Evolutionary conservation across 495 filamentous ascomycete genomes (phyloP), one percentile per base, ranked within the genome.

Genomic region (Chaetomidium leptoderma): DNA sequence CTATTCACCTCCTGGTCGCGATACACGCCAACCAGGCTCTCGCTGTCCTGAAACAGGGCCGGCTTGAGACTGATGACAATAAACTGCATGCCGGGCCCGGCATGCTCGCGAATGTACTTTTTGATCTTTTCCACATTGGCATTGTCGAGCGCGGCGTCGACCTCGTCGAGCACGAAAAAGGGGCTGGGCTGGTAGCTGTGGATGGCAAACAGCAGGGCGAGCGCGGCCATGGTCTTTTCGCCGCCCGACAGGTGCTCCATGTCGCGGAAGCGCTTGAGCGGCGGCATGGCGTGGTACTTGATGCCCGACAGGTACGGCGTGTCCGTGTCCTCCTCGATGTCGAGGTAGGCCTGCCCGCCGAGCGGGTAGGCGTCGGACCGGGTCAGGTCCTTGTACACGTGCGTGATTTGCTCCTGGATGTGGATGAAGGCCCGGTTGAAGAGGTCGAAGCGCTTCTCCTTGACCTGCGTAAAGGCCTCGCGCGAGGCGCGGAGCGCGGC

Each of bases 211-310:
- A 99, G 83, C 52, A 99, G 78, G 19, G 93, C 93, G 23, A 99
- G 80, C 39, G 93, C 93, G 2, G 93, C 93, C 86, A 99, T 99
- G 14, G 95, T 97, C 81, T 97, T 97, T 76, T 99, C 93, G 53
- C 93, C 93, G 61, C 93, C 93, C 11, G 90, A 95, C 23, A 99
- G 81, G 67, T 96, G 92, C 72, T 97, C 93, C 93, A 99, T 97
- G 72, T 97, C 95, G 36, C 93, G 83, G 84, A 97, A 99, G 52
- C 93, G 91, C 76, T 99, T 99, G 55, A 96, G 83, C 8, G 93
- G 93, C 24, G 93, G 93, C 92, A 96, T 97, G 63, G 95, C 93
- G 71, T 97, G 90, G 73, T 97, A 99, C 63, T 95, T 95, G 74
- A 99, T 89, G 21, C 93, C 93, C 49, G 87, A 88, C 0, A 95